Percentiles rank a stretch among this genome's conserved stretches.
Conservation (phyloP, 441 rosid species). For the Brassica balearica region DNA sequence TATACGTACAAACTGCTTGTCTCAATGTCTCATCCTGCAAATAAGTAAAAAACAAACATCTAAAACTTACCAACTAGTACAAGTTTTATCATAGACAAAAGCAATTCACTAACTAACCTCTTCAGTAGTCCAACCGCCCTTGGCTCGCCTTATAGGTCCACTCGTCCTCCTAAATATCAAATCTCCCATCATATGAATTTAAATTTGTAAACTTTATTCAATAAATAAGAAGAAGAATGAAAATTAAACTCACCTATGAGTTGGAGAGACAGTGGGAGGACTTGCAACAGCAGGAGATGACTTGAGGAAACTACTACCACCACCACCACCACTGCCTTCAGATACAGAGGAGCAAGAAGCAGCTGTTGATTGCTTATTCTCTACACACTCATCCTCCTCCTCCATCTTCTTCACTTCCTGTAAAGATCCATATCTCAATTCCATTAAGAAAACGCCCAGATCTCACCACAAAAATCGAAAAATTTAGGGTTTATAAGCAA, state of each 20-base stretch:
- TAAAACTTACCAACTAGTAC: neutral
- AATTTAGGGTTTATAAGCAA: constrained; percentile 55
- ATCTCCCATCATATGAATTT: neutral
- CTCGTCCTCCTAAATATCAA: constrained; percentile 67
- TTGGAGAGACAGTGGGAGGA: constrained; percentile 69
- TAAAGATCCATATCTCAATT: constrained; percentile 48
- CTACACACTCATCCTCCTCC: constrained; percentile 82
- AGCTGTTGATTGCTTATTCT: constrained; percentile 77
- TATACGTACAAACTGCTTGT: constrained; percentile 74
- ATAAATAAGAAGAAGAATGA: neutral
- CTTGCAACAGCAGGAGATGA: constrained; percentile 74
- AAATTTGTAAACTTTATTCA: constrained; percentile 2
- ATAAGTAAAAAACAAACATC: constrained; percentile 18
- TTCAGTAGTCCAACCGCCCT: constrained; percentile 98
- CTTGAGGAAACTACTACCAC: constrained; percentile 65
- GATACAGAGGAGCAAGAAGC: constrained; percentile 85
- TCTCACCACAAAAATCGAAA: constrained; percentile 50
- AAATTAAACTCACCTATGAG: constrained; percentile 53
- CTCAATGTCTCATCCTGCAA: constrained; percentile 93
- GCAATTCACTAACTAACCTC: constrained; percentile 59
- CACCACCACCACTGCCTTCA: constrained; percentile 60
- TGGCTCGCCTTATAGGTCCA: constrained; percentile 96
- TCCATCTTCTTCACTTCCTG: constrained; percentile 47
- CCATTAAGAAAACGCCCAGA: constrained; percentile 49
- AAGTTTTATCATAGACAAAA: neutral